Base-by-base conservation (phyloP, 805 yeast genomes). In the Yarrowia alimentaria region DNA sequence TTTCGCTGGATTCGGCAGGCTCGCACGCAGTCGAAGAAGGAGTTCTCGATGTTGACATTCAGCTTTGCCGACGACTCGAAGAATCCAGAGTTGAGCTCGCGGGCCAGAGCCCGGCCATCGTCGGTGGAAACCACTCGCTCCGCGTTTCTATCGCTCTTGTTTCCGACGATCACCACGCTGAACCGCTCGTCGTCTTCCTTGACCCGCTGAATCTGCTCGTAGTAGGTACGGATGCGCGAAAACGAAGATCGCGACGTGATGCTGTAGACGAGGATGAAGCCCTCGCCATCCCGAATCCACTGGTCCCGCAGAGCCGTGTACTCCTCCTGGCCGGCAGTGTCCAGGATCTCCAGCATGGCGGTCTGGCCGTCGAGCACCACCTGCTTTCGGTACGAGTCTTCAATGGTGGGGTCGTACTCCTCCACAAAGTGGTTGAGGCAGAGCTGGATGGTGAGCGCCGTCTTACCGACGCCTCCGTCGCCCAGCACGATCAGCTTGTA, bases 391-490 rank as follows among this genome's bases (percentile, higher is more conserved):
- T 68, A 67, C 12, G 69, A 65, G 53, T 67, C 71, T 67, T 90
- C 97, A 62, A 90, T 90, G 13, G 99, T 93, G 11, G 99, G 99
- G 68, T 93, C 99, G 62, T 93, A 93, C 61, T 93, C 97, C 67
- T 90, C 96, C 26, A 93, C 96, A 64, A 93, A 93, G 64, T 90
- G 96, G 40, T 89, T 81, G 65, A 93, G 94, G 54, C 70, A 67
- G 22, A 67, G 60, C 68, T 91, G 95, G 59, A 93, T 91, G 30
- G 98, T 93, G 57, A 93, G 73, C 4, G 99, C 98, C 11, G 96
- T 86, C 68, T 93, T 93, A 69, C 99, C 99, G 49, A 93, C 99
- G 68, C 96, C 97, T 67, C 98, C 98, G 47, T 97, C 98, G 52
- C 99, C 99, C 51, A 93, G 95, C 45, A 93, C 97, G 10, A 93